A percentile compares a stretch with the other conserved stretches of the same genome.
phyloP scores from a whole-genome alignment of 2,329 filamentous ascomycete genomes.

The Xylariaceae sp. region DNA sequence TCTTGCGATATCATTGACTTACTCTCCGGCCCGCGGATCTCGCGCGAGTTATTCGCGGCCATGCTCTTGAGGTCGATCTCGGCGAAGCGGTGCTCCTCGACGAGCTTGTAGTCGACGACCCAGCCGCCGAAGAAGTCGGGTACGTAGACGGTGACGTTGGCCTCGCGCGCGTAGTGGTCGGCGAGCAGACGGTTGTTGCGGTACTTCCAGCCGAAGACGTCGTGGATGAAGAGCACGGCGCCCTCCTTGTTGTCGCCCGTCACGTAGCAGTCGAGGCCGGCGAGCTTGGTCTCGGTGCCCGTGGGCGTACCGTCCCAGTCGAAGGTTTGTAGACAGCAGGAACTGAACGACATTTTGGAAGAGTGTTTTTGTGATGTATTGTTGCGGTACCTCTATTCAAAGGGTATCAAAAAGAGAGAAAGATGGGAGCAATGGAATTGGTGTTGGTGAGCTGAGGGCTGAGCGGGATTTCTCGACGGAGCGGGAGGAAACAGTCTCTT shows the following conservation, averaged over 20 bases:
- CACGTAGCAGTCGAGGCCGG: slow-evolving; percentile 38
- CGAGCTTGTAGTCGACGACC: slow-evolving; percentile 27
- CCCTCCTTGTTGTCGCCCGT: slow-evolving; percentile 31
- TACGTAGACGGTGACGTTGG: slow-evolving; percentile 44
- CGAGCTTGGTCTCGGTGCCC: slow-evolving; percentile 36
- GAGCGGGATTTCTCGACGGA: too few species aligned
- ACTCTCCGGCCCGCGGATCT: slow-evolving; percentile 37
- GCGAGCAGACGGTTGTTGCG: slow-evolving; percentile 43
- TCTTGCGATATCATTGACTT: too few species aligned
- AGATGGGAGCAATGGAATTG: too few species aligned
- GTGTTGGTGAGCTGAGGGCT: too few species aligned
- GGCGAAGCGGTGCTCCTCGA: slow-evolving; percentile 29
- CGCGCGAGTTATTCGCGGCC: slow-evolving; percentile 35
- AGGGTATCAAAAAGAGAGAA: too few species aligned
- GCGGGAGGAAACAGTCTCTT: too few species aligned
- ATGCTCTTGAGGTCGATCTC: slow-evolving; percentile 39
- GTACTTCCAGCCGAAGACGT: slow-evolving; percentile 44
- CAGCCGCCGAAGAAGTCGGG: slow-evolving; percentile 38
- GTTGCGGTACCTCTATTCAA: too few species aligned
- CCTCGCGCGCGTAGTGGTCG: slow-evolving; percentile 45
- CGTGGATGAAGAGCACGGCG: slow-evolving; percentile 39
- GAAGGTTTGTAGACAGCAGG: slow-evolving; percentile 40
- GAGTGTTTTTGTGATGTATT: neutral
- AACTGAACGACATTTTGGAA: slow-evolving; percentile 13
- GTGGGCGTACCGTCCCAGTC: slow-evolving; percentile 40